These are phyloP conservation scores for Colletotrichum costaricense DNA, from an alignment of 2,329 filamentous ascomycete genomes.

Conservation along the genomic window DNA sequence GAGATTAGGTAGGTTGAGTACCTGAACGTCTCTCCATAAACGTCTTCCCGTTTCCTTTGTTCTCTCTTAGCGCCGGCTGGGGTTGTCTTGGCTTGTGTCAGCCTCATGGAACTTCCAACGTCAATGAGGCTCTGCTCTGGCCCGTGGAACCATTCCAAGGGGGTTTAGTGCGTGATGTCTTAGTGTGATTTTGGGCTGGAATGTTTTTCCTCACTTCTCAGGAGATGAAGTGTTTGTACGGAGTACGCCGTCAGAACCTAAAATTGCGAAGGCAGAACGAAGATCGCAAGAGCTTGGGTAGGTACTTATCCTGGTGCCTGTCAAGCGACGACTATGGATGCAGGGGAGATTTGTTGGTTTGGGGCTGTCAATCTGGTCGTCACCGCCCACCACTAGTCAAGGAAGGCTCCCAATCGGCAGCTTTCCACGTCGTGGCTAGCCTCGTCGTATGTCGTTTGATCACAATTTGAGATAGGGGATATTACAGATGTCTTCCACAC, in stretches of 20 bases:
- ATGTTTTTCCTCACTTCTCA: not conserved
- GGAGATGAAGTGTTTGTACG: not conserved
- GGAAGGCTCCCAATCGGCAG: conserved; percentile 19
- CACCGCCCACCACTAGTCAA: not conserved
- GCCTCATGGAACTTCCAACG: conserved; percentile 2
- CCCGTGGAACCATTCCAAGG: not conserved
- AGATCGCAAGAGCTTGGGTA: not conserved
- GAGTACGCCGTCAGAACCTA: too few relatives aligned
- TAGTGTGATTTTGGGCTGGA: not conserved
- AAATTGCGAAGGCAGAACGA: not conserved
- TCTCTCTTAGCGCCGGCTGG: not conserved
- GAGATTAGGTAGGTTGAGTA: not conserved
- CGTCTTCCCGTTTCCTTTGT: not conserved
- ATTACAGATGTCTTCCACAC: not conserved
- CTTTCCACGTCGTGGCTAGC: conserved; percentile 5
- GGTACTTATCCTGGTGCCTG: not conserved
- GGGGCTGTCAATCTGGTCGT: not conserved
- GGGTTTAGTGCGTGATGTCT: not conserved
- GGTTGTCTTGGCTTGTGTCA: not conserved
- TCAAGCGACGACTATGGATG: not conserved
- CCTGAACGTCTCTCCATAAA: too few relatives aligned
- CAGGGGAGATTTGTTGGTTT: not conserved
- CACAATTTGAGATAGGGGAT: not conserved
- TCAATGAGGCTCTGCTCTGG: conserved; percentile 20
- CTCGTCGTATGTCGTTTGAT: not conserved